Base-by-base conservation (phyloP, 352 stramenopile species). In the Blastocystis hominis region DNA sequence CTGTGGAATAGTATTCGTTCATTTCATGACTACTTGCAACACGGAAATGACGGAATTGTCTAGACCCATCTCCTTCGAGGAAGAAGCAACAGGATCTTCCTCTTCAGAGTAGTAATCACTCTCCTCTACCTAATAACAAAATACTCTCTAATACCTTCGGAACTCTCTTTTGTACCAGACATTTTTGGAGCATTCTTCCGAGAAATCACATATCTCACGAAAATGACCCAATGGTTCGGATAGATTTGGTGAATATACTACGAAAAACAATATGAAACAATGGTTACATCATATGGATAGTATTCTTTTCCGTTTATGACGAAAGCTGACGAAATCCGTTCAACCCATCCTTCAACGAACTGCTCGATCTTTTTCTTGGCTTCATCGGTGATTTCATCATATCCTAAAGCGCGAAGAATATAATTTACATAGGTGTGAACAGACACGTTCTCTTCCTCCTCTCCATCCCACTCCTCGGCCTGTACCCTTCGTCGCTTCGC, bases 201-300 rank as follows among this genome's bases (percentile, higher is more conserved):
- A 30, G 24, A 30, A 30, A 7, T 53, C 40, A 2, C 15, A 20
- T 17, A 46, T 62, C 42, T 78, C 59, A 5, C 68, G 68, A 13
- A 34, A 61, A 36, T 78, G 34, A 10, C 42, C 68, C 68, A 78
- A 36, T 78, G 62, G 47, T 13, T 1, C 2, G 68, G 68, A 34
- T 78, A 78, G 24, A 78, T 44, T 61, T 78, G 68, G 53, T 78
- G 68, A 15, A 78, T 36, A 56, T 78, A 78, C 68, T 78, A 78
- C 46, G 24, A 10, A 44, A 46, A 42, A 78, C 24, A 7, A 9
- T 13, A 36, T 20, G 3, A 56, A 13, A 34, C 3, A 30, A 40
- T 20, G 2, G 15, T 30, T 59, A 78, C 68, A 56, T 61, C 38
- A 17, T 20, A 38, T 47, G 24, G n/a, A 55, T 40, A 17, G 34